A percentile compares a stretch with the other conserved stretches of the same genome.
phyloP scores from a whole-genome alignment of 495 filamentous ascomycete species.

The Aspergillus kassunensis region DNA sequence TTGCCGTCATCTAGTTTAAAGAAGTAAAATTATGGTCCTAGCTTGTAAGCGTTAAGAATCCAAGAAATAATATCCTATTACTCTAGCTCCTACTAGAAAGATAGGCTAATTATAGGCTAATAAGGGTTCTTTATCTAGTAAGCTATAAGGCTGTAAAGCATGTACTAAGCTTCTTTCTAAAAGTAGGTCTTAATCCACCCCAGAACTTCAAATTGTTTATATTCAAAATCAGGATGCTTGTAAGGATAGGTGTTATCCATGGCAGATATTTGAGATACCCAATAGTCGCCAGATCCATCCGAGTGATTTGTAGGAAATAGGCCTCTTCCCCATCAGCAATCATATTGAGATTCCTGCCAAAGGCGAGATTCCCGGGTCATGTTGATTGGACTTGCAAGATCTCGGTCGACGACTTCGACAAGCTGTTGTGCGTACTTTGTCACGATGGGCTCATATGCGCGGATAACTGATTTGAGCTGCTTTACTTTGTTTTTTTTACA shows the following conservation, averaged over 20 bases:
- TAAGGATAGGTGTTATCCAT: slow-evolving; percentile 36
- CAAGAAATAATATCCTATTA: slow-evolving; percentile 30
- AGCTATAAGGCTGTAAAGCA: too few species aligned
- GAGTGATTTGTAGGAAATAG: slow-evolving; percentile 27
- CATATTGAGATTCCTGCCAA: slow-evolving; percentile 46
- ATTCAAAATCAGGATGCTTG: slow-evolving; percentile 24
- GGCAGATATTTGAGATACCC: slow-evolving; percentile 31
- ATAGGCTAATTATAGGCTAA: slow-evolving; percentile 12
- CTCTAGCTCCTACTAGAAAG: too few species aligned
- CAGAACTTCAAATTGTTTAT: slow-evolving; percentile 26
- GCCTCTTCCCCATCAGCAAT: slow-evolving; percentile 30
- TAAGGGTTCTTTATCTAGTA: too few species aligned
- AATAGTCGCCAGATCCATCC: slow-evolving; percentile 29
- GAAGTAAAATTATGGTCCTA: too few species aligned
- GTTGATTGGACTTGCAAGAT: slow-evolving; percentile 25
- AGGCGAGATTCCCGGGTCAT: slow-evolving; percentile 43
- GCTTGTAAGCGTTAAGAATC: slow-evolving; percentile 26
- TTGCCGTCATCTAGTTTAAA: too few species aligned
- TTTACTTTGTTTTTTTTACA: too few species aligned
- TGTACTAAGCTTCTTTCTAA: slow-evolving; percentile 8
- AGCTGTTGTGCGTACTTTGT: slow-evolving; percentile 23
- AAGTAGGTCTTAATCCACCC: slow-evolving; percentile 24
- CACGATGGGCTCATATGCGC: slow-evolving; percentile 35
- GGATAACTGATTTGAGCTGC: slow-evolving; percentile 25
- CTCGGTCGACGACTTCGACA: slow-evolving; percentile 18